Evolutionary conservation across 2,329 filamentous ascomycete species (phyloP).

Genomic region (Zopfia rhizophila): DNA sequence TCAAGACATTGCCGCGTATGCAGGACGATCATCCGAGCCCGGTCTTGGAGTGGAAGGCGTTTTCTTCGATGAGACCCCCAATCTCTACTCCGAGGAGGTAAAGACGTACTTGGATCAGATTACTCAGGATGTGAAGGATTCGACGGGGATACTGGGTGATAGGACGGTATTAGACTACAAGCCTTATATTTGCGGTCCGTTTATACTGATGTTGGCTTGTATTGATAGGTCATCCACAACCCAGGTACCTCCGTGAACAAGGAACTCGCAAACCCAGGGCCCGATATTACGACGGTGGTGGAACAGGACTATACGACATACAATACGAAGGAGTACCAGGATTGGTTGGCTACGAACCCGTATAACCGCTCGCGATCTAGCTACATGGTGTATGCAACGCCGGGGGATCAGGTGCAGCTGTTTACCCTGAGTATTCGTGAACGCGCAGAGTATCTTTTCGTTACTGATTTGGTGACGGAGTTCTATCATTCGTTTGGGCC

Average conservation of each 20-base stretch:
- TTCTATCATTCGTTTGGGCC: conserved; percentile 37
- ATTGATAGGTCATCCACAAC: conserved; percentile 39
- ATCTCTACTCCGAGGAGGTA: conserved; percentile 27
- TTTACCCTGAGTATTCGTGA: conserved; percentile 24
- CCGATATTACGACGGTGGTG: conserved; percentile 39
- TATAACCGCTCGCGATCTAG: conserved; percentile 30
- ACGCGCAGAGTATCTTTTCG: conserved; percentile 36
- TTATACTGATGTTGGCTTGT: too few relatives aligned
- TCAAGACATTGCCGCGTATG: conserved; percentile 59
- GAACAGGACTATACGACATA: conserved; percentile 35
- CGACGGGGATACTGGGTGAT: conserved; percentile 15
- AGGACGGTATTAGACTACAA: conserved; percentile 27
- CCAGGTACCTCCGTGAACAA: conserved; percentile 38
- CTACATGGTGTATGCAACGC: conserved; percentile 42
- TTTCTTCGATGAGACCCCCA: conserved; percentile 63
- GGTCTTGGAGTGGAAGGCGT: conserved; percentile 58
- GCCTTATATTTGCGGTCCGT: too few relatives aligned
- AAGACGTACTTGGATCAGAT: conserved; percentile 34
- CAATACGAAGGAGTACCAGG: conserved; percentile 29
- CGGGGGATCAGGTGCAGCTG: conserved; percentile 22
- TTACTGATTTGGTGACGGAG: conserved; percentile 31
- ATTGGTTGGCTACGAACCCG: conserved; percentile 36
- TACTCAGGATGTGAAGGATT: conserved; percentile 24
- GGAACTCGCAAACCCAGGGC: conserved; percentile 31
- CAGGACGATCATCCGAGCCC: conserved; percentile 50